Percentiles rank a stretch among this genome's conserved stretches.
These are phyloP conservation scores for Candida freyschussii DNA, from an alignment of 1,139 yeast species.

Conservation along the genomic window DNA sequence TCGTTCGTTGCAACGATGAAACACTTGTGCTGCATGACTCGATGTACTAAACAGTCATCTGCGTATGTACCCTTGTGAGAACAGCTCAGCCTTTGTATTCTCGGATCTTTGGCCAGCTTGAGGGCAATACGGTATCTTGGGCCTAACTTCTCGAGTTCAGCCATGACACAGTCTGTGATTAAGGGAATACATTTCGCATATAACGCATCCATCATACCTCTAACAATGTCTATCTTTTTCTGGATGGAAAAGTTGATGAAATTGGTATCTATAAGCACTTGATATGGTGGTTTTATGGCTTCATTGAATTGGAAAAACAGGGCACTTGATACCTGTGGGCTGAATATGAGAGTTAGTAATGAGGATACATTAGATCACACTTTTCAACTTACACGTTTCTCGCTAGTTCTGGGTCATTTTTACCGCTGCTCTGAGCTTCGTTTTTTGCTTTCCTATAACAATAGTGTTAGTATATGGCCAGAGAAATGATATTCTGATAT, in stretches of 20 bases:
- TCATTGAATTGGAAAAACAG: constrained; percentile 90
- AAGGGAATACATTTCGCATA: constrained; percentile 95
- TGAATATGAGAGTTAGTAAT: constrained; percentile 12
- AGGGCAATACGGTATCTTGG: constrained; percentile 92
- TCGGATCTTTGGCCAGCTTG: constrained; percentile 87
- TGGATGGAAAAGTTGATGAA: constrained; percentile 94
- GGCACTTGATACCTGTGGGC: constrained; percentile 95
- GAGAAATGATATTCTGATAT: not conserved
- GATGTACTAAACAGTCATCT: constrained; percentile 90
- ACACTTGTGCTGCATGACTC: constrained; percentile 94
- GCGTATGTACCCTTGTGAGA: constrained; percentile 96
- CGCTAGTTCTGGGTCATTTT: constrained; percentile 75
- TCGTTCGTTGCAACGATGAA: constrained; percentile 97
- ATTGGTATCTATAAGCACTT: constrained; percentile 91
- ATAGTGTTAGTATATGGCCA: constrained; percentile 4
- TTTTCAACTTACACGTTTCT: constrained; percentile 49
- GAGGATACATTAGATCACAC: constrained; percentile 21
- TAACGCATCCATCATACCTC: constrained; percentile 94
- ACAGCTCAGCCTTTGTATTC: constrained; percentile 82
- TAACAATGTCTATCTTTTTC: constrained; percentile 85
- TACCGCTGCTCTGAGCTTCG: constrained; percentile 24
- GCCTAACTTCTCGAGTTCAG: constrained; percentile 93
- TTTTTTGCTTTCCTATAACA: too few relatives aligned
- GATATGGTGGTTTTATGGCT: constrained; percentile 95
- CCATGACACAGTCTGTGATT: constrained; percentile 96